phyloP scores from a whole-genome alignment of 2,329 filamentous ascomycete species.

The Diaporthe australafricana region DNA sequence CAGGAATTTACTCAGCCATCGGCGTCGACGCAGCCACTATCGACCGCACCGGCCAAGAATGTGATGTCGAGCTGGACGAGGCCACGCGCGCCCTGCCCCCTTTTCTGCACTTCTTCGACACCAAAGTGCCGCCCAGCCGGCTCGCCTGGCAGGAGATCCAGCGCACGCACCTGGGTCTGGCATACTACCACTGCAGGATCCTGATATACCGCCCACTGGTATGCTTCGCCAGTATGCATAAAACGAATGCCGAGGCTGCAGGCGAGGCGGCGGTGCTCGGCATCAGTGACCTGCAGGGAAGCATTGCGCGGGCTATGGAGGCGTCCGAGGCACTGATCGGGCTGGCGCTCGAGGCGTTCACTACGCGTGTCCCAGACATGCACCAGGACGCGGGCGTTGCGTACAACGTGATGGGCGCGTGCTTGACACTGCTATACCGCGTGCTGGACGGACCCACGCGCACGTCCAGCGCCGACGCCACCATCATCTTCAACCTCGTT shows the following conservation, averaged over 20 bases:
- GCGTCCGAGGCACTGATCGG: not conserved
- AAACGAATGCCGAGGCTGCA: not conserved
- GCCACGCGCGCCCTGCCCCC: not conserved
- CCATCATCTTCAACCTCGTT: not conserved
- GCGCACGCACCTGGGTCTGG: not conserved
- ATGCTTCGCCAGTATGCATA: not conserved
- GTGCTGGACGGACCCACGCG: not conserved
- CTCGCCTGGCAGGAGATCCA: slow-evolving; percentile 4
- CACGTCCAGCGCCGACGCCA: not conserved
- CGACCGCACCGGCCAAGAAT: not conserved
- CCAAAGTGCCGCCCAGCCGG: not conserved
- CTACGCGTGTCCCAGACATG: not conserved
- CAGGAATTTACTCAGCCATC: slow-evolving; percentile 5
- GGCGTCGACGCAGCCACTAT: not conserved
- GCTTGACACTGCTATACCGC: not conserved
- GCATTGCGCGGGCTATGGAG: not conserved
- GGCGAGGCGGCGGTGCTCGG: not conserved
- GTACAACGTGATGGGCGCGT: not conserved
- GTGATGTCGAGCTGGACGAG: not conserved
- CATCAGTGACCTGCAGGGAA: not conserved
- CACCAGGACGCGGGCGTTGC: not conserved
- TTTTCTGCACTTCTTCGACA: slow-evolving; percentile 4
- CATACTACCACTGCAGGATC: not conserved
- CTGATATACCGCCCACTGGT: not conserved
- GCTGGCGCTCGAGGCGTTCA: not conserved